These are phyloP conservation scores for Medicago lupulina DNA, from an alignment of 306 rosid genomes.

Conservation along the genomic window DNA sequence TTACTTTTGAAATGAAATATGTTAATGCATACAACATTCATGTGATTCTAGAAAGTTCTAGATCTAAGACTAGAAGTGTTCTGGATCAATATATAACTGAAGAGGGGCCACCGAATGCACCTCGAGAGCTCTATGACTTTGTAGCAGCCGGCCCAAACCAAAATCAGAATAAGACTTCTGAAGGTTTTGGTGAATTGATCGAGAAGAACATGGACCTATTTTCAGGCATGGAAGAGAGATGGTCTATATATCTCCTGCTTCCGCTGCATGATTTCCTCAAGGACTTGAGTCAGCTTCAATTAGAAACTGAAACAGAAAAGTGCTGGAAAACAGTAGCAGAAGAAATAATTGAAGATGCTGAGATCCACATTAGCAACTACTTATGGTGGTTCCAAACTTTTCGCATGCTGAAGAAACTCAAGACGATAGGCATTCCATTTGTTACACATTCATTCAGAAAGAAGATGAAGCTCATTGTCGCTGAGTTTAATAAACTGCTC, in stretches of 20 bases:
- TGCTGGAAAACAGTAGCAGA: constrained; percentile 41
- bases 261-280: constrained; percentile 38
- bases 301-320: constrained; percentile 41
- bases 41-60: constrained; percentile 33
- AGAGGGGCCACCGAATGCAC: neutral
- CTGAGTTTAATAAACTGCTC: constrained; percentile 4
- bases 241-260: constrained; percentile 31
- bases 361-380: neutral
- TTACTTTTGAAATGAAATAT: too few species aligned
- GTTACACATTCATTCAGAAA: constrained; percentile 16
- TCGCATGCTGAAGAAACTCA: neutral
- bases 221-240: constrained; percentile 39
- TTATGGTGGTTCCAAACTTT: constrained; percentile 21
- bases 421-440: neutral
- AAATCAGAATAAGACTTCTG: constrained; percentile 21
- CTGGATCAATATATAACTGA: constrained; percentile 34
- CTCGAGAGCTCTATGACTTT: neutral
- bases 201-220: neutral
- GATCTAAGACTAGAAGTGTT: constrained; percentile 29
- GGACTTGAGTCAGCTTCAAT: constrained; percentile 31
- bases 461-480: constrained; percentile 12
- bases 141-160: neutral
- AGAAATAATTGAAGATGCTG: constrained; percentile 16
- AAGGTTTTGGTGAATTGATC: constrained; percentile 1
- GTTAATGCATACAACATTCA: too few species aligned